Base-by-base conservation (phyloP, 805 yeast species). In the Wickerhamiella cacticola region DNA sequence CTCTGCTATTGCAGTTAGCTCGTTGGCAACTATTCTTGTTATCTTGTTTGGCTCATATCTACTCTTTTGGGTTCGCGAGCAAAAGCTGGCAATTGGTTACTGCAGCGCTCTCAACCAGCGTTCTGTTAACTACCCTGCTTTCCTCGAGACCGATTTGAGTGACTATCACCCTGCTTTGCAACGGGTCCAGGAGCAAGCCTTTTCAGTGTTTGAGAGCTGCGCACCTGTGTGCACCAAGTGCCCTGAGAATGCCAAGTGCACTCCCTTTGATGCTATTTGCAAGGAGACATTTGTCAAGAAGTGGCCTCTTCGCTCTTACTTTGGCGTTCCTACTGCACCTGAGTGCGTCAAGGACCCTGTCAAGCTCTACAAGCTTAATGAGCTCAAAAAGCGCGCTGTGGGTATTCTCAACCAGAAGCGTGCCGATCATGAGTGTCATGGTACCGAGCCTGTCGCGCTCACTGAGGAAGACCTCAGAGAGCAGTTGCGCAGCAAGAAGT, bases 181-280 rank as follows among this genome's bases (percentile, higher is more conserved):
- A 10, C 26, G 24, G 13, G 25, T 26, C 19, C 48, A 39, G 31
- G 24, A 31, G 7, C 13, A 26, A 3, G 28, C 29, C 9, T 55
- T 40, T 21, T 10, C 36, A 36, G 63, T 67, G 49, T 61, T 82
- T 49, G 74, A 73, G 43, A 49, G 59, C 0, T 60, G 72, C 44
- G 71, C 72, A 43, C 94, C 94, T 2, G 40, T 55, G 0, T 89
- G 98, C 65, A 65, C 74, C 3, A 74, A 74, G 22, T 89, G 97
- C 60, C 96, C 97, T 1, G 73, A 70, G 3, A 79, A 88, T 64
- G 92, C 88, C 0, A 68, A 75, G 33, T 89, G 97, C 64, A 76
- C 71, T 53, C 75, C 70, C 40, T 67, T 82, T 56, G 67, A 71
- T 45, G 58, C 83, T 7, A 77, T 73, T 49, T 89, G 98, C 63